Conservation (phyloP, 495 filamentous ascomycete species). For the Penicillium bovifimosum region DNA sequence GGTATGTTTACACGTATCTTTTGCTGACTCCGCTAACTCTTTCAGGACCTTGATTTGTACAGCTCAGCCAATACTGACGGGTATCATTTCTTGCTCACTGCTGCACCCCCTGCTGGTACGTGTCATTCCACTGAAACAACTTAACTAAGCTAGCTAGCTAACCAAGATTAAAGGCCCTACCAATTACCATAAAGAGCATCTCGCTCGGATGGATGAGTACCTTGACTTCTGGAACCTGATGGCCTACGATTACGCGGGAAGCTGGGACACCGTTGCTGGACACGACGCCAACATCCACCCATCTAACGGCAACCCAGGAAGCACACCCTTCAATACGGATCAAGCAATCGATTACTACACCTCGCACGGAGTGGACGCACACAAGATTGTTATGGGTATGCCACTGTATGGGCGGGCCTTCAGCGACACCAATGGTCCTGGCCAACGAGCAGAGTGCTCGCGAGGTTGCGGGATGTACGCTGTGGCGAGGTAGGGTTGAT, state of each 20-base stretch:
- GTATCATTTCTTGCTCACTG: slow-evolving; percentile 60
- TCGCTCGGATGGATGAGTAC: slow-evolving; percentile 58
- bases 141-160: no score
- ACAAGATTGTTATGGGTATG: no score
- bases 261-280: slow-evolving; percentile 63
- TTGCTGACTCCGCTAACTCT: not conserved
- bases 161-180: slow-evolving; percentile 40
- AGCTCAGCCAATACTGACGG: slow-evolving; percentile 38
- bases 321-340: no score
- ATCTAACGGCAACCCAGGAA: slow-evolving; percentile 47
- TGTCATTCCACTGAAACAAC: not conserved
- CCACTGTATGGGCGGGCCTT: no score
- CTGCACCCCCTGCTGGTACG: slow-evolving; percentile 54
- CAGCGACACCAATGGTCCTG: no score
- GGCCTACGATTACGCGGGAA: slow-evolving; percentile 70
- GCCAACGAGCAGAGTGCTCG: no score
- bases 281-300: slow-evolving; percentile 71
- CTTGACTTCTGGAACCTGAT: slow-evolving; percentile 74
- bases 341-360: no score
- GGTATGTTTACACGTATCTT: slow-evolving; percentile 21
- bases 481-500: no score
- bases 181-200: slow-evolving; percentile 57
- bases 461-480: no score
- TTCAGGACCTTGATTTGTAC: slow-evolving; percentile 57
- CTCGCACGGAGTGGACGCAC: no score